Evolutionary conservation across 257 asterid species (phyloP), one percentile per base, ranked within the genome.

Genomic region (Nicotiana tomentosiformis): DNA sequence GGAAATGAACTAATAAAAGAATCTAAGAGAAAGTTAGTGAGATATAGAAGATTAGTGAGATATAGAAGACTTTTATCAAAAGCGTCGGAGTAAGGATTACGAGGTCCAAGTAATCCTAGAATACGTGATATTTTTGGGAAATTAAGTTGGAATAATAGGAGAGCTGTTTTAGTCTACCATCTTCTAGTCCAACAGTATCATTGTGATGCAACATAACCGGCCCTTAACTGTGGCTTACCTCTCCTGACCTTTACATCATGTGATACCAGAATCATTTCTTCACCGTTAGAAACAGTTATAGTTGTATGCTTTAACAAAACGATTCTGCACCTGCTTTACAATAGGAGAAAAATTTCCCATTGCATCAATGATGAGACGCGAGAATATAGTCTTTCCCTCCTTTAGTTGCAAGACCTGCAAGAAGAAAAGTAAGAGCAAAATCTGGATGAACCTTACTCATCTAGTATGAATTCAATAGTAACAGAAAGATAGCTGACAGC

Each of bases 261-360:
- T 72, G 61, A 70, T 70, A 70, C 20, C 37, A 70, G 20, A 11
- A 70, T 43, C 60, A 70, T 70, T 43, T 70, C 23, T 70, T 11
- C 60, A 20, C 37, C 1, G 17, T 26, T 29, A 4, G 64, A 26
- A 4, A 51, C 46, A 4, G 43, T 15, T 51, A 49, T 15, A 76
- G 80, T 51, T 76, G 64, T 26, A 76, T 49, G 70, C 58, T 29
- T 26, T 53, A 65, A 46, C 56, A 15, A 20, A 77, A 56, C 72
- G 82, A 83, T 89, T 85, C 9, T 26, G 84, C 82, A 94, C 98
- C 91, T 96, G 99, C 87, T 86, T 94, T 69, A 96, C 99, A 51
- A 96, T 88, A 5, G 99, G 99, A 77, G 99, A 96, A 89, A 96
- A 96, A 87, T 96, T 96, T 55, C 99, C 99, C 99, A 96, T 96